phyloP scores from a whole-genome alignment of 1,284 basidiomycete species.

The Ganoderma multipileum region DNA sequence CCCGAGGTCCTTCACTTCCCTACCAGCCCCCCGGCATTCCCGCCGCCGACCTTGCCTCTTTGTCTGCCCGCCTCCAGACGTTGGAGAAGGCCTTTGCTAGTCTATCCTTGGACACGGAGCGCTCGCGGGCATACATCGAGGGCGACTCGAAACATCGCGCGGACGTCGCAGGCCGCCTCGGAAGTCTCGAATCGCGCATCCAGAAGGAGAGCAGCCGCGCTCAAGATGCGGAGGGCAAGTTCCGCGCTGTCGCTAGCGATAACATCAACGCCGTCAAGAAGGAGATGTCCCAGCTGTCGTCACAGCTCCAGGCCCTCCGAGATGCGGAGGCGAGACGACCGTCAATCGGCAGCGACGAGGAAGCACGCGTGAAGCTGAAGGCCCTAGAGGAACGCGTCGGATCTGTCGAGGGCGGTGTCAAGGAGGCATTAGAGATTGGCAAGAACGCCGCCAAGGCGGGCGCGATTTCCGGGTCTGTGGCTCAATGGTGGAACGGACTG shows the following conservation, averaged over 20 bases:
- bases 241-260: constrained; percentile 51
- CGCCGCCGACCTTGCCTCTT: constrained; percentile 71
- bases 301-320: constrained; percentile 50
- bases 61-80: constrained; percentile 69
- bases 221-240: constrained; percentile 60
- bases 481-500: constrained; percentile 68
- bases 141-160: constrained; percentile 53
- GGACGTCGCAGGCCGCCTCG: constrained; percentile 59
- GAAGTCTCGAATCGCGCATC: constrained; percentile 62
- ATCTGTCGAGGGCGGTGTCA: constrained; percentile 70
- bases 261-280: constrained; percentile 57
- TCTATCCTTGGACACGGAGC: constrained; percentile 61
- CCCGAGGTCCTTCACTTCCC: constrained; percentile 40
- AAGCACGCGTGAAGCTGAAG: constrained; percentile 60
- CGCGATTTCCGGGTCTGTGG: constrained; percentile 42
- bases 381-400: constrained; percentile 68
- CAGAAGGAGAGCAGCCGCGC: constrained; percentile 59
- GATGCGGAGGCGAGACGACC: constrained; percentile 37
- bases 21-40: constrained; percentile 61
- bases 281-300: constrained; percentile 62
- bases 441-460: constrained; percentile 54
- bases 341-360: constrained; percentile 51
- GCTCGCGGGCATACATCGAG: constrained; percentile 55
- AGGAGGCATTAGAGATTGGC: constrained; percentile 72
- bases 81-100: constrained; percentile 69